Evolutionary conservation across 345 rosid species (phyloP).

Genomic region (Laguncularia racemosa): DNA sequence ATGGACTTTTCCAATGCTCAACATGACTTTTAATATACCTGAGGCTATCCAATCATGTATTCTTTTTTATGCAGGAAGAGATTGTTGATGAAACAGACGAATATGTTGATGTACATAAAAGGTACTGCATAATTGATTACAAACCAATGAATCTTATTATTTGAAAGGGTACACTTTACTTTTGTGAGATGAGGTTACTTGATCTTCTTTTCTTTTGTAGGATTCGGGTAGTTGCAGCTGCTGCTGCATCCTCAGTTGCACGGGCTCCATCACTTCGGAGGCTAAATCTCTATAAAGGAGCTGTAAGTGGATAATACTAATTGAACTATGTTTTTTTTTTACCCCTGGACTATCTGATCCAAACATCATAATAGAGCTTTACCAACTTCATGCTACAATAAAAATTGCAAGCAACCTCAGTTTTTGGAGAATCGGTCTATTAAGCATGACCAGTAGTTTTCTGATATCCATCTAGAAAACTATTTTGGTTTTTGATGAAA

Average conservation of each 20-base stretch:
- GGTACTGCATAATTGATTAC: slow-evolving; percentile 22
- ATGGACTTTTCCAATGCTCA: slow-evolving; percentile 13
- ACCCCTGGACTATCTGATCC: slow-evolving; percentile 50
- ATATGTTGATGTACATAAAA: slow-evolving; percentile 91
- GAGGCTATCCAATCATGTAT: neutral
- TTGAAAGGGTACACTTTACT: no score
- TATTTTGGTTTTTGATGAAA: no score
- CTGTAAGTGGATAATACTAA: slow-evolving; percentile 29
- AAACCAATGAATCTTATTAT: neutral
- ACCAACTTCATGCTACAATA: no score
- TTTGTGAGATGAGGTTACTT: neutral
- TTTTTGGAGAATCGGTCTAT: no score
- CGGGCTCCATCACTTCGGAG: slow-evolving; percentile 80
- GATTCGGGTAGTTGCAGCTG: slow-evolving; percentile 97
- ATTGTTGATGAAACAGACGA: slow-evolving; percentile 99
- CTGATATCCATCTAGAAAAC: no score
- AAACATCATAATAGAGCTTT: no score
- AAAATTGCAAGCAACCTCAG: slow-evolving; percentile 12
- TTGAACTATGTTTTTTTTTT: neutral
- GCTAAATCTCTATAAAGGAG: slow-evolving; percentile 45
- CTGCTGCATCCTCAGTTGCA: slow-evolving; percentile 86
- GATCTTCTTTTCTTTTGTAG: slow-evolving; percentile 27
- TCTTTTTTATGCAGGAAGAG: slow-evolving; percentile 50
- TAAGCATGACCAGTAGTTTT: no score
- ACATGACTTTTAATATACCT: neutral